A percentile compares a stretch with the other conserved stretches of the same genome.
phyloP scores from a whole-genome alignment of 2,329 filamentous ascomycete genomes.

The Cytospora leucostoma region DNA sequence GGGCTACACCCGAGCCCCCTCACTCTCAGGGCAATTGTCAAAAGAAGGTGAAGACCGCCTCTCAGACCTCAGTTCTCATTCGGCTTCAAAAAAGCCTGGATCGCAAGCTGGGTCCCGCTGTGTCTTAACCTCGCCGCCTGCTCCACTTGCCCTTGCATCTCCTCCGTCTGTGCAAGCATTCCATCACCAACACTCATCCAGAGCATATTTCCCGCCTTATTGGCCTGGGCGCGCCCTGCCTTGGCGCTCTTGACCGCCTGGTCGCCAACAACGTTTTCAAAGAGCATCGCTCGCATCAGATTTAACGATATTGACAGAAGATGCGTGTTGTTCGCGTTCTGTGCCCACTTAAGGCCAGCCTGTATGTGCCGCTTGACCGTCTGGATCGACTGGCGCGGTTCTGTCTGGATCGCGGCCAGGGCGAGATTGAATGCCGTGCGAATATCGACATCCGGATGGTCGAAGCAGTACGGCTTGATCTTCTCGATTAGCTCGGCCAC shows the following conservation, averaged over 20 bases:
- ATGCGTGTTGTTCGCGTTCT: constrained; percentile 71
- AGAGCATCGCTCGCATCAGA: constrained; percentile 82
- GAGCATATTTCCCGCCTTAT: constrained; percentile 68
- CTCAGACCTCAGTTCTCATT: not conserved
- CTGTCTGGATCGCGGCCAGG: constrained; percentile 65
- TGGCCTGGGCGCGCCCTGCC: constrained; percentile 68
- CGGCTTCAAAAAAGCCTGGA: constrained; percentile 23
- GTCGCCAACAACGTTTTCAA: constrained; percentile 77
- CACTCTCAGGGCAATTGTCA: not conserved
- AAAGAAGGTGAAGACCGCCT: not conserved
- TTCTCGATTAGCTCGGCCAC: constrained; percentile 64
- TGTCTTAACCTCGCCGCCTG: constrained; percentile 22
- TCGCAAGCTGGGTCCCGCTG: constrained; percentile 26
- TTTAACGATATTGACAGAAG: constrained; percentile 81
- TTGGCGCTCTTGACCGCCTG: constrained; percentile 76
- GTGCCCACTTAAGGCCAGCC: constrained; percentile 68
- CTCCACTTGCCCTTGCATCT: constrained; percentile 65
- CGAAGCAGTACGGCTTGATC: constrained; percentile 66
- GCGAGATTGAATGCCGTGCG: constrained; percentile 77
- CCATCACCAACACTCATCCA: constrained; percentile 82
- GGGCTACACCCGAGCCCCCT: not conserved
- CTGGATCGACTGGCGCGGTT: constrained; percentile 67
- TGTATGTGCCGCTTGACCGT: constrained; percentile 79
- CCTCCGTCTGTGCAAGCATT: constrained; percentile 74
- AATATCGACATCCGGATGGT: constrained; percentile 74